Conservation (phyloP, 148 eudicot species). For the Dianthus caryophyllus region DNA sequence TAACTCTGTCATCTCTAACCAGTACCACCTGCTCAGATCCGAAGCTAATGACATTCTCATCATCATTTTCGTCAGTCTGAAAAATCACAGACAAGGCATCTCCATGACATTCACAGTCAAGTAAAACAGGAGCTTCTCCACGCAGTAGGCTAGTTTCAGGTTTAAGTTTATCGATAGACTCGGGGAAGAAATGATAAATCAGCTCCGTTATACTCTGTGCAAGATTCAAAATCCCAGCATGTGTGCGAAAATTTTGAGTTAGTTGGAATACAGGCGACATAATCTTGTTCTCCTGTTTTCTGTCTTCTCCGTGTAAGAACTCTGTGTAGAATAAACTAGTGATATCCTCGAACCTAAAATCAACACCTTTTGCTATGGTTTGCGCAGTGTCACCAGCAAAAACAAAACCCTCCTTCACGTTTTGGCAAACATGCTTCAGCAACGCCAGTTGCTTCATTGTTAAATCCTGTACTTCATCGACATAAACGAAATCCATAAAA, state of each 20-base stretch:
- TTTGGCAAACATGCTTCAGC: slow-evolving; percentile 51
- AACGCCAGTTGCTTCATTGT: slow-evolving; percentile 62
- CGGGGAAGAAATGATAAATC: slow-evolving; percentile 36
- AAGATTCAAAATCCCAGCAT: slow-evolving; percentile 51
- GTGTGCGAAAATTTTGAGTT: slow-evolving; percentile 51
- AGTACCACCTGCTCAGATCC: slow-evolving; percentile 68
- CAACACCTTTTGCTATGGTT: slow-evolving; percentile 70
- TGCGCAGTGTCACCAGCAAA: slow-evolving; percentile 82
- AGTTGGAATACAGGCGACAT: slow-evolving; percentile 33
- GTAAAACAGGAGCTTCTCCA: slow-evolving; percentile 45
- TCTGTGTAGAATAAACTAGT: slow-evolving; percentile 44
- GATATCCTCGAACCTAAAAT: slow-evolving; percentile 59
- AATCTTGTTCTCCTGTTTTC: slow-evolving; percentile 34
- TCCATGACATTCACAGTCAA: slow-evolving; percentile 20
- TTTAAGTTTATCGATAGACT: slow-evolving; percentile 30
- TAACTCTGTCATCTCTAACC: slow-evolving; percentile 49
- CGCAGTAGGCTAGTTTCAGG: slow-evolving; percentile 39
- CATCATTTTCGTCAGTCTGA: slow-evolving; percentile 23
- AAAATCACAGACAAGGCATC: slow-evolving; percentile 31
- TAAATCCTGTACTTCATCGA: slow-evolving; percentile 82
- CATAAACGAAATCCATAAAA: slow-evolving; percentile 61
- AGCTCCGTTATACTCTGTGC: slow-evolving; percentile 41
- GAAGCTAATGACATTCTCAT: slow-evolving; percentile 37
- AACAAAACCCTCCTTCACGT: slow-evolving; percentile 67
- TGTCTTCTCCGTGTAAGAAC: slow-evolving; percentile 31